phyloP scores from a whole-genome alignment of 352 stramenopile species.

The Phytophthora hibernalis region DNA sequence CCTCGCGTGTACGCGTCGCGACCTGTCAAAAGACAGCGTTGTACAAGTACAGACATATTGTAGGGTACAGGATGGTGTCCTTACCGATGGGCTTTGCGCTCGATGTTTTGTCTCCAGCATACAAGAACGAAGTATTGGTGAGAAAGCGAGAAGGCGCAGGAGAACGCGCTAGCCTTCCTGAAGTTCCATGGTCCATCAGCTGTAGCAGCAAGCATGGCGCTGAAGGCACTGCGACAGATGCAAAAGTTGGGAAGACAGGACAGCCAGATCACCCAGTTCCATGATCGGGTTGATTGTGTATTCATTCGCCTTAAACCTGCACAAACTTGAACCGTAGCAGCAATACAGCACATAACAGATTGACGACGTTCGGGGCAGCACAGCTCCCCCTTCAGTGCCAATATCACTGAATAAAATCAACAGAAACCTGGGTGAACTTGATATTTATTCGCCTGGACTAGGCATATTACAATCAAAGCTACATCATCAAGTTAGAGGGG shows the following conservation, averaged over 20 bases:
- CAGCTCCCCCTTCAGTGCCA: not conserved
- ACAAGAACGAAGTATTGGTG: not conserved
- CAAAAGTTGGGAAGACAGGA: not conserved
- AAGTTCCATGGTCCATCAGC: not conserved
- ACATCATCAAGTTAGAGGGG: not conserved
- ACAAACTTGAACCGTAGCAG: not conserved
- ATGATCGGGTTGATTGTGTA: not conserved
- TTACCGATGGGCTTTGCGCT: not conserved
- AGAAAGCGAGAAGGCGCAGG: no score
- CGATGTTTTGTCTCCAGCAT: not conserved
- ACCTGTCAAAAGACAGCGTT: not conserved
- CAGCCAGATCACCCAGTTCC: not conserved
- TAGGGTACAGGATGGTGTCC: not conserved
- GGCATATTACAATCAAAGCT: not conserved
- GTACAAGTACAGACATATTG: not conserved
- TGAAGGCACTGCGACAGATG: not conserved
- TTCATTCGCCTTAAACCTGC: conserved; percentile 4
- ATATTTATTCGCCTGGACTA: not conserved
- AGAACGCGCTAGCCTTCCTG: not conserved
- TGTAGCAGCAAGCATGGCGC: not conserved
- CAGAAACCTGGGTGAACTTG: no score
- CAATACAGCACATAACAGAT: not conserved
- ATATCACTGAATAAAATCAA: no score
- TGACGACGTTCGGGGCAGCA: not conserved
- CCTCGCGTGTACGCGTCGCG: not conserved